Percentiles rank a stretch among this genome's conserved stretches.
phyloP scores from a whole-genome alignment of 2,329 filamentous ascomycete genomes.

The Polytolypa hystricis region DNA sequence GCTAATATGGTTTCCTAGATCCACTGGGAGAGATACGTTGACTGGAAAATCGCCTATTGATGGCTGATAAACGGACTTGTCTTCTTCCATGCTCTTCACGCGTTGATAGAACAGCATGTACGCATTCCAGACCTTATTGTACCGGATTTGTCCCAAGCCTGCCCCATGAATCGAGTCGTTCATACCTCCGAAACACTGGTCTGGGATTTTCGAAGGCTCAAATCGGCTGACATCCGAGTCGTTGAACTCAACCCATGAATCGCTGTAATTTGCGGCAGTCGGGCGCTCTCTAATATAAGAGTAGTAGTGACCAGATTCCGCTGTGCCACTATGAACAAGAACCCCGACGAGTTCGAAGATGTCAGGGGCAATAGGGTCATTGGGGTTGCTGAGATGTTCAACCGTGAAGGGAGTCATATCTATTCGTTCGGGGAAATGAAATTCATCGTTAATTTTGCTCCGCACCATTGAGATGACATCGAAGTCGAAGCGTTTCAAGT shows the following conservation, averaged over 20 bases:
- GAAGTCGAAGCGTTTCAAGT: slow-evolving; percentile 56
- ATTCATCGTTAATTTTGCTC: slow-evolving; percentile 92
- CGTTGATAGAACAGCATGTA: slow-evolving; percentile 98
- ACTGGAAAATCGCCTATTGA: slow-evolving; percentile 39
- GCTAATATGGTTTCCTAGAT: slow-evolving; percentile 47
- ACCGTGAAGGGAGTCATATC: slow-evolving; percentile 86
- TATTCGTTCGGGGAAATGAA: slow-evolving; percentile 72
- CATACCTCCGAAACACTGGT: slow-evolving; percentile 67
- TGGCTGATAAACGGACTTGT: slow-evolving; percentile 39
- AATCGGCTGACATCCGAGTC: slow-evolving; percentile 72
- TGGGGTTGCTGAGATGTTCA: slow-evolving; percentile 61
- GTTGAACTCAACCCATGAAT: slow-evolving; percentile 83
- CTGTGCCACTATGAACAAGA: slow-evolving; percentile 83
- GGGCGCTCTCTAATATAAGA: slow-evolving; percentile 82
- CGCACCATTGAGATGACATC: slow-evolving; percentile 56
- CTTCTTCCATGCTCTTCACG: slow-evolving; percentile 50
- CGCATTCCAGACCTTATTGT: slow-evolving; percentile 67
- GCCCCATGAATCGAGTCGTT: slow-evolving; percentile 44
- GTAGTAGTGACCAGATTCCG: slow-evolving; percentile 94
- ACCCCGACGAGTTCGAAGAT: slow-evolving; percentile 90
- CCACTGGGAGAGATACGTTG: slow-evolving; percentile 35
- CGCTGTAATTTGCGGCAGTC: slow-evolving; percentile 32
- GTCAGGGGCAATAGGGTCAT: slow-evolving; percentile 50
- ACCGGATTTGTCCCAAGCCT: slow-evolving; percentile 34
- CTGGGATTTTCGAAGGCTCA: slow-evolving; percentile 61